A percentile compares a stretch with the other conserved stretches of the same genome.
phyloP scores from a whole-genome alignment of 345 rosid genomes.

The Gossypium stocksii region DNA sequence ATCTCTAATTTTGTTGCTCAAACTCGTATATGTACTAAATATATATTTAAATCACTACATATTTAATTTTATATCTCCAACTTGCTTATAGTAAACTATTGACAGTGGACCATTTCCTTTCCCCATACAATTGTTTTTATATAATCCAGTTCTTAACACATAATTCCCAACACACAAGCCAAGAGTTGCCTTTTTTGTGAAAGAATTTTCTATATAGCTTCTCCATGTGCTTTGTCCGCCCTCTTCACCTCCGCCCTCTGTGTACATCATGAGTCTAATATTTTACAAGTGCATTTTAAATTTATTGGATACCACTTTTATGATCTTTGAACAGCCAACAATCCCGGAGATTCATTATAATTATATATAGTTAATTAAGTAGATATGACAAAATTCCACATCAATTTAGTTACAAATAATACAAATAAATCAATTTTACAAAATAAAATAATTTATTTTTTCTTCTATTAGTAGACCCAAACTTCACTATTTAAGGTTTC shows the following conservation, averaged over 20 bases:
- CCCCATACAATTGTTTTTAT: not conserved
- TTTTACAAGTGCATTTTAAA: too few relatives aligned
- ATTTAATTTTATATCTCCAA: not conserved
- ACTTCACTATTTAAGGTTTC: too few relatives aligned
- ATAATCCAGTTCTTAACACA: not conserved
- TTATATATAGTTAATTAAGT: too few relatives aligned
- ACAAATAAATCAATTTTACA: too few relatives aligned
- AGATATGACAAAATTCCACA: not conserved
- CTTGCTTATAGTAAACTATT: not conserved
- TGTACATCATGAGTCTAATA: not conserved
- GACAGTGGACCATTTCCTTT: not conserved
- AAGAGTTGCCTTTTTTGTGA: constrained; percentile 24
- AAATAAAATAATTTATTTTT: too few relatives aligned
- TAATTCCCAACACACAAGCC: constrained; percentile 5
- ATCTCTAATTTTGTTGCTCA: not conserved
- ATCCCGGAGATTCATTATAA: not conserved
- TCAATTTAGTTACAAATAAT: too few relatives aligned
- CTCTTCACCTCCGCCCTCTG: not conserved
- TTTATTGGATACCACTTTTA: too few relatives aligned
- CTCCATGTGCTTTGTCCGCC: constrained; percentile 5
- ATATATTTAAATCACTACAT: not conserved
- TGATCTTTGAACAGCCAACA: not conserved
- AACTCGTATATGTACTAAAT: not conserved
- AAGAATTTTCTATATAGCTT: constrained; percentile 10
- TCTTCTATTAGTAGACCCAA: too few relatives aligned